phyloP scores from a whole-genome alignment of 805 yeast genomes.

The Barnettozyma populi region DNA sequence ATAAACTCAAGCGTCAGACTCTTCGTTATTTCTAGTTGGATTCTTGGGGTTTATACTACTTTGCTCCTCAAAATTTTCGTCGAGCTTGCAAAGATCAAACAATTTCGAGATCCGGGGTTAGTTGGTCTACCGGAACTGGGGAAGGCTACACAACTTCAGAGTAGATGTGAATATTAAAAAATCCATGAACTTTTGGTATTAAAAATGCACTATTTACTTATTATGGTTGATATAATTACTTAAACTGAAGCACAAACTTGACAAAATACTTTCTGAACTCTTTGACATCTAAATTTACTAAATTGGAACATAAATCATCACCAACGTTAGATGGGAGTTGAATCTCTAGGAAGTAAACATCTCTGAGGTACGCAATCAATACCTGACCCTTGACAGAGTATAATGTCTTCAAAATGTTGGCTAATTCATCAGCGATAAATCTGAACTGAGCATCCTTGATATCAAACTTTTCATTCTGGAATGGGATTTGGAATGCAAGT shows the following conservation, averaged over 20 bases:
- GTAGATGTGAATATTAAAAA: background rate
- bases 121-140: background rate
- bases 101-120: background rate
- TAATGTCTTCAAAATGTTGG: slow-evolving; percentile 61
- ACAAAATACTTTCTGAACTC: slow-evolving; percentile 69
- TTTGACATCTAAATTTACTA: slow-evolving; percentile 52
- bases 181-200: slow-evolving; percentile 1
- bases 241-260: slow-evolving; percentile 33
- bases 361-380: slow-evolving; percentile 48
- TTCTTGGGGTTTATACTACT: background rate
- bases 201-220: background rate
- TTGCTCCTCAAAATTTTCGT: slow-evolving; percentile 10
- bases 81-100: background rate
- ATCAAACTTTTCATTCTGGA: slow-evolving; percentile 59
- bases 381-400: slow-evolving; percentile 42
- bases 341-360: slow-evolving; percentile 41
- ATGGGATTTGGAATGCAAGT: slow-evolving; percentile 73
- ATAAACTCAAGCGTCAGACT: background rate
- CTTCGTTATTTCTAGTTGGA: background rate
- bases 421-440: slow-evolving; percentile 67
- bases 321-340: slow-evolving; percentile 57
- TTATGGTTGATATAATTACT: slow-evolving; percentile 4
- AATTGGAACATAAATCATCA: slow-evolving; percentile 54
- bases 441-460: slow-evolving; percentile 76
- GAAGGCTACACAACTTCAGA: background rate